Evolutionary conservation across 305 asterid species (phyloP), one percentile per base, ranked within the genome.

Genomic region (Fraxinus nigra): DNA sequence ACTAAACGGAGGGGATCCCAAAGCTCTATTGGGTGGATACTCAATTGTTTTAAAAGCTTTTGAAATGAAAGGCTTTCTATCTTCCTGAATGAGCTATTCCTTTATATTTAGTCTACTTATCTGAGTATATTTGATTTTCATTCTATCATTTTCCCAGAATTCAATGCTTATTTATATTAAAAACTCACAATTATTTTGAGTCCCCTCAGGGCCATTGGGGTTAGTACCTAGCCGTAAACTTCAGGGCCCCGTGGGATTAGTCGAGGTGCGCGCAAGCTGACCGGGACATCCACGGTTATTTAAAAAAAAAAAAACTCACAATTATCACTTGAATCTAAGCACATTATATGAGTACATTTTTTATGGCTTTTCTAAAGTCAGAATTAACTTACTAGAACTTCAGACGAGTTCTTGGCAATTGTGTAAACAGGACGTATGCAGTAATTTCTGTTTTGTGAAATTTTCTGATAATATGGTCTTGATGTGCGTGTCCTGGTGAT

Each of bases 21-120:
- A 79, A 86, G 88, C 89, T 89, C 86, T 86, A 77, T 85, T 77
- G 87, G 88, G 87, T 86, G 86, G 89, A 84, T 89, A 82, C 84
- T 84, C 89, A 76, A 80, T 83, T 30, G 78, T 85, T 80, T 46
- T 79, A 77, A 74, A 80, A 76, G 88, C 87, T 82, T 79, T 81
- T 80, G 84, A 80, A 81, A 78, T 85, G 78, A 85, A 86, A 85
- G 91, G 78, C 79, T 67, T 77, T 79, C 65, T 79, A 83, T 80
- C 82, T 83, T 81, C 79, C 65, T 85, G 81, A 86, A 74, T 70
- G 80, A 82, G 82, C 81, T 82, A 77, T 75, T 77, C 22, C 33
- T 26, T 11, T 26, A 67, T 67, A 67, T 10, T 67, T 67, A 24
- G 74, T 28, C 4, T 67, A 67, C 35, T 24, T 26, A 28, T 67